phyloP scores from a whole-genome alignment of 2,329 filamentous ascomycete genomes.

The Xylaria arbuscula region DNA sequence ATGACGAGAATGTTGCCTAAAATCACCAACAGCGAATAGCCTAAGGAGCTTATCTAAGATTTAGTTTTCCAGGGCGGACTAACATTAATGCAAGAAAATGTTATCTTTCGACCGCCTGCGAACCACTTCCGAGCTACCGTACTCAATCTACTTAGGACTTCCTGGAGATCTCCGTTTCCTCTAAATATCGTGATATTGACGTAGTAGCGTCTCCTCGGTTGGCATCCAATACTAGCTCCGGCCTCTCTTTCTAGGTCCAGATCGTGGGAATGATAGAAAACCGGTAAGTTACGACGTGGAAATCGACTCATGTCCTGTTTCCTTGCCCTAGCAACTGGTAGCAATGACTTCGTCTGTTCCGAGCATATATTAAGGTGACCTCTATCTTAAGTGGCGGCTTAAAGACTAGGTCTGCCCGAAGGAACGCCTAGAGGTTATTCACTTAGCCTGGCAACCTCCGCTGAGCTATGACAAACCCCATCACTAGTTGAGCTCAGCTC shows the following conservation, averaged over 20 bases:
- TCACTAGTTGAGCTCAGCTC: conserved; percentile 20
- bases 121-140: neutral
- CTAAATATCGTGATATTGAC: neutral
- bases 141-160: neutral
- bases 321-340: conserved; percentile 1
- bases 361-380: neutral
- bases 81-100: neutral
- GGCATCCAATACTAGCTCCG: neutral
- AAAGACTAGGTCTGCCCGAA: neutral
- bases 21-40: neutral
- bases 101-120: neutral
- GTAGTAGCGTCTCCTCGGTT: neutral
- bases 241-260: neutral
- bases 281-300: conserved; percentile 11
- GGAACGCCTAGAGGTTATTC: neutral
- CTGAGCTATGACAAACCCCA: neutral
- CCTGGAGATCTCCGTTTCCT: conserved; percentile 9
- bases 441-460: neutral
- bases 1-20: conserved; percentile 9
- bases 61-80: neutral
- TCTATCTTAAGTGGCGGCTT: neutral
- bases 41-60: conserved; percentile 3
- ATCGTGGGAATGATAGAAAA: conserved; percentile 11
- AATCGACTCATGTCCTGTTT: conserved; percentile 4
- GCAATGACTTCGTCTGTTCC: conserved; percentile 13